phyloP scores from a whole-genome alignment of 2,329 filamentous ascomycete species.

The Fusarium mangiferae region DNA sequence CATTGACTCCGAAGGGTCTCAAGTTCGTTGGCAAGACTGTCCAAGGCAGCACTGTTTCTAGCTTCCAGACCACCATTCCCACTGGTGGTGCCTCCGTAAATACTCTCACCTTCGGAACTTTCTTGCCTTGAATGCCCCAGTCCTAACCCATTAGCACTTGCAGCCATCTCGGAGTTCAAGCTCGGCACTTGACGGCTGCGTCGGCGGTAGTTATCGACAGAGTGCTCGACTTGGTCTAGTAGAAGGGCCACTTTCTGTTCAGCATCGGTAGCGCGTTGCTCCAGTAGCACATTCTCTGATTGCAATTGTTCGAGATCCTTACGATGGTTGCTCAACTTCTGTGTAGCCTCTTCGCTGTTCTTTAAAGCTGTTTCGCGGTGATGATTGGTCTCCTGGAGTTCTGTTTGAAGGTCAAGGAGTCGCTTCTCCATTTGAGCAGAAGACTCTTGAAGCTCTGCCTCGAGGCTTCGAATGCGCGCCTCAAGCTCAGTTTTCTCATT shows the following conservation, averaged over 20 bases:
- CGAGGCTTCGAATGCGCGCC: conserved; percentile 73
- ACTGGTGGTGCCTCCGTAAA: conserved; percentile 63
- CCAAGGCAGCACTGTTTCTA: conserved; percentile 76
- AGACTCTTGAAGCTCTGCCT: conserved; percentile 74
- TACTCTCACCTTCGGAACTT: conserved; percentile 69
- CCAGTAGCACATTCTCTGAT: conserved; percentile 81
- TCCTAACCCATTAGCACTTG: conserved; percentile 50
- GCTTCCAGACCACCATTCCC: conserved; percentile 50
- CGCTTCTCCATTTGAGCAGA: conserved; percentile 76
- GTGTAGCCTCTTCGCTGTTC: conserved; percentile 62
- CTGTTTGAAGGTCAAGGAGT: conserved; percentile 73
- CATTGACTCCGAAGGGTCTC: conserved; percentile 91
- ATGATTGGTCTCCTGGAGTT: conserved; percentile 71
- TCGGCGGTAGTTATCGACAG: conserved; percentile 93
- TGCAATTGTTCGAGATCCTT: conserved; percentile 83
- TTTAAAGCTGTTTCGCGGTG: conserved; percentile 76
- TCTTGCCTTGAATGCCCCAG: conserved; percentile 62
- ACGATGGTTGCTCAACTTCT: conserved; percentile 68
- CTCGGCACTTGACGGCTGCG: conserved; percentile 70
- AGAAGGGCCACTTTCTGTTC: conserved; percentile 93
- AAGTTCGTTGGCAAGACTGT: conserved; percentile 90
- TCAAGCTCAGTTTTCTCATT: conserved; percentile 75
- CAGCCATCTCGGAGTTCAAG: conserved; percentile 59
- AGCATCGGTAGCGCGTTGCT: conserved; percentile 86
- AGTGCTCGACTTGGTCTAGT: conserved; percentile 92